A percentile compares a stretch with the other conserved stretches of the same genome.
These are phyloP conservation scores for Fraxinus latifolia DNA, from an alignment of 305 asterid species.

Conservation along the genomic window DNA sequence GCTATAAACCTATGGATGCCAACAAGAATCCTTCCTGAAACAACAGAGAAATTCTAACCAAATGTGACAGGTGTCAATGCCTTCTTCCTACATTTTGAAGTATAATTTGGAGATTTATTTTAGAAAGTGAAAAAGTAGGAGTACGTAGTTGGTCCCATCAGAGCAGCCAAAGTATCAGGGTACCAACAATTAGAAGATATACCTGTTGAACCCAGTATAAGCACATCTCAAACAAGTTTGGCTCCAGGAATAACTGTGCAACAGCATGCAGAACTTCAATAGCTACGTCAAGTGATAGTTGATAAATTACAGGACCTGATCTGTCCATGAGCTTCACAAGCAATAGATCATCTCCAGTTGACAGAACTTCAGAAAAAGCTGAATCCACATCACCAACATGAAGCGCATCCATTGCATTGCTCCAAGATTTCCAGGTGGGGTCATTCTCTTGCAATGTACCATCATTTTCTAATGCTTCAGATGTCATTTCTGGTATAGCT, in stretches of 20 bases:
- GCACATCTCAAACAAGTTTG: slow-evolving; percentile 66
- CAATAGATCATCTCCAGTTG: slow-evolving; percentile 79
- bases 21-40: not conserved
- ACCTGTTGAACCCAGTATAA: slow-evolving; percentile 98
- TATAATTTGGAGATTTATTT: not conserved
- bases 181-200: slow-evolving; percentile 19
- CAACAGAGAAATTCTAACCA: not conserved
- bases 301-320: slow-evolving; percentile 87
- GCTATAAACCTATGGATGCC: not conserved
- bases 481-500: slow-evolving; percentile 72
- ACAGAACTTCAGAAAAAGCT: slow-evolving; percentile 85
- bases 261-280: slow-evolving; percentile 69
- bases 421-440: slow-evolving; percentile 85
- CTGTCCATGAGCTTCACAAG: slow-evolving; percentile 94
- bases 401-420: slow-evolving; percentile 94
- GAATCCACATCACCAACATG: slow-evolving; percentile 74
- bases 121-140: not conserved
- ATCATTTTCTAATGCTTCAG: slow-evolving; percentile 76
- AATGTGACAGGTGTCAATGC: not conserved
- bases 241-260: slow-evolving; percentile 77
- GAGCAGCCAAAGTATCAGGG: slow-evolving; percentile 2
- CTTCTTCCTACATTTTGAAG: not conserved
- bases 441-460: slow-evolving; percentile 66
- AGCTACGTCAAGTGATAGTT: slow-evolving; percentile 75
- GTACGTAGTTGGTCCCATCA: not conserved